These are phyloP conservation scores for Kodamaea arcana DNA, from an alignment of 1,139 yeast species.

Conservation along the genomic window DNA sequence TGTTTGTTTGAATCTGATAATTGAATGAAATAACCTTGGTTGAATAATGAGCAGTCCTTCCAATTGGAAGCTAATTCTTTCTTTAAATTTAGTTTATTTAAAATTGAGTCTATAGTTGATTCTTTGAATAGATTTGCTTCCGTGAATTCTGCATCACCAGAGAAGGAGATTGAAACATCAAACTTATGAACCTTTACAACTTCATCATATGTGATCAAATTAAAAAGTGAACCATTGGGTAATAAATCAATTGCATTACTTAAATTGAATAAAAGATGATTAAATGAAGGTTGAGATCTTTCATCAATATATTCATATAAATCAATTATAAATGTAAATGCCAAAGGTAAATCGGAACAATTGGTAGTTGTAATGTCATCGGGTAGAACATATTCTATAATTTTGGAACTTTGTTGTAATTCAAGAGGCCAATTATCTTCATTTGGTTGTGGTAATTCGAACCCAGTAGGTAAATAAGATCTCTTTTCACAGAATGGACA, in stretches of 20 bases:
- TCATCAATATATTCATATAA: conserved; percentile 28
- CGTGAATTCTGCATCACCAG: conserved; percentile 1
- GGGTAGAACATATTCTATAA: conserved; percentile 28
- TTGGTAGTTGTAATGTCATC: conserved; percentile 15
- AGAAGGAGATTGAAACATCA: background rate
- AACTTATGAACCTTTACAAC: conserved; percentile 23
- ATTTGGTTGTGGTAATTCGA: conserved; percentile 15
- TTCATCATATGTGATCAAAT: conserved; percentile 29
- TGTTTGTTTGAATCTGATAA: conserved; percentile 3
- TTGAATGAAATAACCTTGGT: conserved; percentile 6
- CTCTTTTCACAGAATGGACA: conserved; percentile 35
- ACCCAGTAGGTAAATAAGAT: conserved; percentile 18
- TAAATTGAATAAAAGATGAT: conserved; percentile 16
- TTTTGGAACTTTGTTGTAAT: conserved; percentile 20
- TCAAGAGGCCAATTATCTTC: conserved; percentile 26
- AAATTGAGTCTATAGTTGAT: conserved; percentile 4
- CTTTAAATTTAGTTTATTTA: conserved; percentile 9
- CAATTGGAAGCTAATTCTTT: conserved; percentile 7
- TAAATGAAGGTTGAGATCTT: conserved; percentile 15
- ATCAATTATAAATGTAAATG: conserved; percentile 27
- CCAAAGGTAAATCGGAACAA: conserved; percentile 10
- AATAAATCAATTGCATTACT: conserved; percentile 16
- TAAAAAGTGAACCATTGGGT: conserved; percentile 21
- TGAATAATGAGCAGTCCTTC: conserved; percentile 10
- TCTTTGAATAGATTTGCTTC: conserved; percentile 4